phyloP scores from a whole-genome alignment of 1,284 basidiomycete genomes.

The Abortiporus biennis region DNA sequence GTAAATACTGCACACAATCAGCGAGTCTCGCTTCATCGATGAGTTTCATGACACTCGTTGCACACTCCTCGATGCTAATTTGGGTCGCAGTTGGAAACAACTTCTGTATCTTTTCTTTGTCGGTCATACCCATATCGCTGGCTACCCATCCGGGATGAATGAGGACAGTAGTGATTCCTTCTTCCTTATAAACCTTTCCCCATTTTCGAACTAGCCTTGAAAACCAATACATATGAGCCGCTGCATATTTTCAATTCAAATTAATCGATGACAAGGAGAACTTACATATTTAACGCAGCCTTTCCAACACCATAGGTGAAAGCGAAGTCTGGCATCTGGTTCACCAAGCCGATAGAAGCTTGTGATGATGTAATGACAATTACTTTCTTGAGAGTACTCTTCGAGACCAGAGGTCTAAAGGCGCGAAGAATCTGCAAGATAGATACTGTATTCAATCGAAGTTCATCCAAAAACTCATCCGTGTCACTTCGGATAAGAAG shows the following conservation, averaged over 20 bases:
- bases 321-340: background rate
- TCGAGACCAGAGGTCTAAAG: slow-evolving; percentile 5
- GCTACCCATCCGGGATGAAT: background rate
- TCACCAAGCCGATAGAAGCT: background rate
- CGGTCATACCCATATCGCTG: background rate
- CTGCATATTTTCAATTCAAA: no score
- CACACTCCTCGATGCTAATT: slow-evolving; percentile 1
- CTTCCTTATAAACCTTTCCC: background rate
- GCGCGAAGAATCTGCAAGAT: slow-evolving; percentile 5
- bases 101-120: background rate
- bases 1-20: slow-evolving; percentile 1
- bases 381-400: slow-evolving; percentile 5
- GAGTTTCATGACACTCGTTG: background rate
- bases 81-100: background rate
- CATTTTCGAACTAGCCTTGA: background rate
- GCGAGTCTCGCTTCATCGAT: slow-evolving; percentile 4
- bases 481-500: slow-evolving; percentile 1
- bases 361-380: background rate
- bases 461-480: slow-evolving; percentile 2
- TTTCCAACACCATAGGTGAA: no score
- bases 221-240: background rate
- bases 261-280: background rate
- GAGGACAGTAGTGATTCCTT: background rate
- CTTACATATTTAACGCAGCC: slow-evolving; percentile 10
- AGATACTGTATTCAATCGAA: slow-evolving; percentile 3